Conservation (phyloP, 345 rosid genomes). For the Euphorbia tirucalli region DNA sequence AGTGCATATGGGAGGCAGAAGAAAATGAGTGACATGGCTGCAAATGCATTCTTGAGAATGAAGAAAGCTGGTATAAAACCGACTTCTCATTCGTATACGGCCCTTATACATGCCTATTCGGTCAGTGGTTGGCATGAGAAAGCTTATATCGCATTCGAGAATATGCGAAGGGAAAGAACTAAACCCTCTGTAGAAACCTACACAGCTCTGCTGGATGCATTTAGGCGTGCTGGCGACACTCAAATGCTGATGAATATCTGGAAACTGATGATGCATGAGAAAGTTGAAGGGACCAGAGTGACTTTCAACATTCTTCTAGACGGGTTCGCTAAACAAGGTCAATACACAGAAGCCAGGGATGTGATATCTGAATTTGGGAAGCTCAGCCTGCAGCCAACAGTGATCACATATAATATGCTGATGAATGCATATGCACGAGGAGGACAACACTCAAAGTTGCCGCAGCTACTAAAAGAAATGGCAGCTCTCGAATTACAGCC, state of each 20-base stretch:
- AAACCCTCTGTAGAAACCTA: conserved; percentile 81
- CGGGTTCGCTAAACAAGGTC: conserved; percentile 91
- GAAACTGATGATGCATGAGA: conserved; percentile 69
- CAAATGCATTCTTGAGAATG: conserved; percentile 72
- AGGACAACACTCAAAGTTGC: conserved; percentile 72
- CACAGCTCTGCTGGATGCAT: conserved; percentile 81
- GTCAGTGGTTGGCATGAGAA: conserved; percentile 78
- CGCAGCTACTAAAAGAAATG: conserved; percentile 87
- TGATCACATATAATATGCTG: conserved; percentile 89
- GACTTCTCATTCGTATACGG: conserved; percentile 73
- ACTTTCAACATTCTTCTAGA: conserved; percentile 82
- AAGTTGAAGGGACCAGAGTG: conserved; percentile 60
- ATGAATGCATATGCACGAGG: conserved; percentile 91
- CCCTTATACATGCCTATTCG: conserved; percentile 88
- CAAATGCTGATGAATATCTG: conserved; percentile 62
- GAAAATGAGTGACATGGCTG: conserved; percentile 83
- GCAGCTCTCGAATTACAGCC: conserved; percentile 60
- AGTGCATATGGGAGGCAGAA: conserved; percentile 76
- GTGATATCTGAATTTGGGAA: conserved; percentile 70
- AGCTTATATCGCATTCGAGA: conserved; percentile 59
- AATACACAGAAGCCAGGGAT: conserved; percentile 75
- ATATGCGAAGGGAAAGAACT: conserved; percentile 62
- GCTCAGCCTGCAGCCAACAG: conserved; percentile 71
- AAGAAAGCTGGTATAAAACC: conserved; percentile 68
- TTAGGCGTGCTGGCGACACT: conserved; percentile 67